Percentiles rank a stretch among this genome's conserved stretches.
phyloP scores from a whole-genome alignment of 805 yeast genomes.

The Candida incommunis region DNA sequence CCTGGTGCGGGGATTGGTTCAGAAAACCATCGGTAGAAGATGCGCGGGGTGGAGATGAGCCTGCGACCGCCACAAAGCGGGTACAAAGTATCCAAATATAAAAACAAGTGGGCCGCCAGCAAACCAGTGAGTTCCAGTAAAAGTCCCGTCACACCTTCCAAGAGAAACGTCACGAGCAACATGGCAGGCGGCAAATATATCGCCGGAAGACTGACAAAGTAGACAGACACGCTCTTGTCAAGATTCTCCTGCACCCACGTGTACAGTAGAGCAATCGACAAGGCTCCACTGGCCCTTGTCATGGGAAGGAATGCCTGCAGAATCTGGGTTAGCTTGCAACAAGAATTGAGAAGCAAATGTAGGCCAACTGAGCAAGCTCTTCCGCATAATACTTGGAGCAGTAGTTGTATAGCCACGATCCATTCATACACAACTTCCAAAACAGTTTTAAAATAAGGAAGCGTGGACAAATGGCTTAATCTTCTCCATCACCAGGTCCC shows the following conservation, averaged over 20 bases:
- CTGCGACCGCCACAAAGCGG: slow-evolving; percentile 18
- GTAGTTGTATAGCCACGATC: background rate
- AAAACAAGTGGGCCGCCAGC: slow-evolving; percentile 20
- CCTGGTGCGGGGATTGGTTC: too few species aligned
- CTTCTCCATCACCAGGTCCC: slow-evolving; percentile 1
- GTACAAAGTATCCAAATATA: slow-evolving; percentile 17
- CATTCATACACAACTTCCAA: background rate
- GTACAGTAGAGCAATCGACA: slow-evolving; percentile 25
- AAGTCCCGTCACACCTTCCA: slow-evolving; percentile 16
- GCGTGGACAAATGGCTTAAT: background rate
- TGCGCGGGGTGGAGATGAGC: slow-evolving; percentile 5
- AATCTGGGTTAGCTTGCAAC: background rate
- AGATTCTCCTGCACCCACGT: slow-evolving; percentile 25
- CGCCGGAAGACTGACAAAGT: slow-evolving; percentile 19
- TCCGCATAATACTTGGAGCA: background rate
- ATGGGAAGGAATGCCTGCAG: too few species aligned
- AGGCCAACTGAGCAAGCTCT: background rate
- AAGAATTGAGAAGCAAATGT: background rate
- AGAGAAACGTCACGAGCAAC: slow-evolving; percentile 15
- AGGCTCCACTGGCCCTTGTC: too few species aligned
- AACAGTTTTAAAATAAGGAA: background rate
- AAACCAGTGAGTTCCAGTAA: slow-evolving; percentile 17
- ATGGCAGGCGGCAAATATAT: slow-evolving; percentile 20
- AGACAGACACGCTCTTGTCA: slow-evolving; percentile 14
- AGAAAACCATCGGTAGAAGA: slow-evolving; percentile 19